These are phyloP conservation scores for Fraxinus velutina DNA, from an alignment of 305 asterid genomes.

Conservation along the genomic window DNA sequence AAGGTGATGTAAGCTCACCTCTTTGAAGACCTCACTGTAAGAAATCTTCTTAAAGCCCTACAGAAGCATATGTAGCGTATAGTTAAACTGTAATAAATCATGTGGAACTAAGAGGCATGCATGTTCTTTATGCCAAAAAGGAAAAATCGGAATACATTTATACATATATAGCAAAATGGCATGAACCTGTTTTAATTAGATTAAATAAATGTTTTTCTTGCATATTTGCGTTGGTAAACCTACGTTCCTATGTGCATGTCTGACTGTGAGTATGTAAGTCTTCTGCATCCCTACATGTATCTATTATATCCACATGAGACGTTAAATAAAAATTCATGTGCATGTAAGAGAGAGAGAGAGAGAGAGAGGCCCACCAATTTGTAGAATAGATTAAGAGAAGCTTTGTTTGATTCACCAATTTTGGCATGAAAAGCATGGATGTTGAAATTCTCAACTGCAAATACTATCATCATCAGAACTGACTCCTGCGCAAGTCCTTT, in stretches of 20 bases:
- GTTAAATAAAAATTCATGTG: neutral
- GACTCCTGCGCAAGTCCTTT: slow-evolving; percentile 89
- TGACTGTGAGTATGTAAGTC: neutral
- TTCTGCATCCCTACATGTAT: neutral
- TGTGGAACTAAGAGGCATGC: neutral
- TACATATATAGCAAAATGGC: neutral
- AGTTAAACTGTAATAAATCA: neutral
- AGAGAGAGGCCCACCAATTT: slow-evolving; percentile 52
- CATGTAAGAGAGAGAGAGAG: neutral
- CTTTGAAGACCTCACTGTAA: slow-evolving; percentile 73
- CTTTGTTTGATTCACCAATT: slow-evolving; percentile 69
- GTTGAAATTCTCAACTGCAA: slow-evolving; percentile 57
- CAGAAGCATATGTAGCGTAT: slow-evolving; percentile 11
- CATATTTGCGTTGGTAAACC: neutral
- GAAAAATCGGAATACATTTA: neutral
- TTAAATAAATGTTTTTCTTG: neutral
- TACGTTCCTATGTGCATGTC: neutral
- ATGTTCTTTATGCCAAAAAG: neutral
- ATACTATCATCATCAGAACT: slow-evolving; percentile 74
- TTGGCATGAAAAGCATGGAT: slow-evolving; percentile 60
- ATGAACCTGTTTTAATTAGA: neutral
- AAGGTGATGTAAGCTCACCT: slow-evolving; percentile 46
- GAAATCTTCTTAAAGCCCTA: slow-evolving; percentile 70
- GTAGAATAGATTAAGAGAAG: slow-evolving; percentile 67
- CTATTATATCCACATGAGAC: neutral